phyloP scores from a whole-genome alignment of 2,329 filamentous ascomycete species.

The Hymenoscyphus scutula region DNA sequence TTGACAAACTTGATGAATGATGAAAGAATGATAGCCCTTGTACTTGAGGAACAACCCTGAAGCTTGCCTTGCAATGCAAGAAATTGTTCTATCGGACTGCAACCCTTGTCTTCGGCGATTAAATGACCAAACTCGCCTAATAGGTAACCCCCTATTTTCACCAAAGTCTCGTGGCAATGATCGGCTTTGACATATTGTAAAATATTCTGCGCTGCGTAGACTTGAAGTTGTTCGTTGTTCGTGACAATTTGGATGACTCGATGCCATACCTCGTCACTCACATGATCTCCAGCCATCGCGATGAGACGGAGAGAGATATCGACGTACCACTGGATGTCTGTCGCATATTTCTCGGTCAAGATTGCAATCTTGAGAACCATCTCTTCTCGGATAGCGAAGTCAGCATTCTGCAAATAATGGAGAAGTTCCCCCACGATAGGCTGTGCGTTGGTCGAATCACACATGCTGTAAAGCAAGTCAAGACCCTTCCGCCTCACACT shows the following conservation, averaged over 20 bases:
- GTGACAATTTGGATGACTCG: slow-evolving; percentile 98
- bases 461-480: slow-evolving; percentile 99
- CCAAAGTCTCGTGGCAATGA: slow-evolving; percentile 92
- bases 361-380: slow-evolving; percentile 99
- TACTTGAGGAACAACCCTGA: slow-evolving; percentile 81
- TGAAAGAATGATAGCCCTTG: slow-evolving; percentile 89
- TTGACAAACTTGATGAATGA: slow-evolving; percentile 98
- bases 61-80: slow-evolving; percentile 89
- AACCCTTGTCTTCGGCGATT: slow-evolving; percentile 86
- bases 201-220: slow-evolving; percentile 92
- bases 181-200: slow-evolving; percentile 89
- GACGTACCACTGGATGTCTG: slow-evolving; percentile 98
- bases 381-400: slow-evolving; percentile 96
- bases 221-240: slow-evolving; percentile 97
- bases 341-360: slow-evolving; percentile 96
- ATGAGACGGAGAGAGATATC: slow-evolving; percentile 94
- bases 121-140: slow-evolving; percentile 96
- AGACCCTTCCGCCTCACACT: slow-evolving; percentile 94
- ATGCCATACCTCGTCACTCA: slow-evolving; percentile 99
- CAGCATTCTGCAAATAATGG: slow-evolving; percentile 91
- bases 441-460: slow-evolving; percentile 89
- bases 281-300: slow-evolving; percentile 95
- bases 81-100: slow-evolving; percentile 96
- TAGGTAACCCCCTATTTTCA: slow-evolving; percentile 96
- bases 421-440: slow-evolving; percentile 91